Evolutionary conservation across 2,329 filamentous ascomycete species (phyloP), one percentile per base, ranked within the genome.

Genomic region (Talaromyces sp.): DNA sequence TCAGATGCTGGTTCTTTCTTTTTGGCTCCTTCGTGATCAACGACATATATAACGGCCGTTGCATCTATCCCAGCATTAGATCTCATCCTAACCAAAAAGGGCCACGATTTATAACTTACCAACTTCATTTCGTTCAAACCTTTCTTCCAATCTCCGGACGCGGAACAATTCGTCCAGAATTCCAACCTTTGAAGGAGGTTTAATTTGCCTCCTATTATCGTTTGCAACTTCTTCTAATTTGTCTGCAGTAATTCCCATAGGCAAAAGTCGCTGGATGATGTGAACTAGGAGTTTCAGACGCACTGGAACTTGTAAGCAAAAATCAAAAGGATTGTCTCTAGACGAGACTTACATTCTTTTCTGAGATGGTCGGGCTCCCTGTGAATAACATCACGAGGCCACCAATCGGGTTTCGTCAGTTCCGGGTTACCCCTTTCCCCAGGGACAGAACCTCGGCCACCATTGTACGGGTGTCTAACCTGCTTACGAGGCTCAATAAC

Each of bases 361-460:
- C 73, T 70, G 21, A 80, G 65, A 65, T 81, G 79, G 58, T 81
- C 79, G 3, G 79, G 79, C 66, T 81, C 79, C 65, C 72, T 77
- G 68, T 81, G 79, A 46, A 74, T 74, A 46, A 80, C 76, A 61
- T 72, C 72, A 38, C 69, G 62, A n/a, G 75, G 75, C 75, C 75
- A 79, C 73, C 73, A 79, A 12, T 73, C 71, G 9, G 79, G 79
- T 64, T 76, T 78, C 12, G 77, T 80, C 62, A 72, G 72, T 59
- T 79, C 74, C 4, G 75, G 73, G 61, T 80, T 76, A 1, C 72
- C 71, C 5, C 69, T 72, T 32, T 75, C 69, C 41, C 72, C 74
- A 1, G 72, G 71, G 1, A 73, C 69, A 27, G 73, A 72, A 51
- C 69, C 71, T 54, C 70, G 71, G n/a, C 75, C 74, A 11, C 79